Conservation (phyloP, 306 rosid genomes). For the Fragaria nilgerrensis region DNA sequence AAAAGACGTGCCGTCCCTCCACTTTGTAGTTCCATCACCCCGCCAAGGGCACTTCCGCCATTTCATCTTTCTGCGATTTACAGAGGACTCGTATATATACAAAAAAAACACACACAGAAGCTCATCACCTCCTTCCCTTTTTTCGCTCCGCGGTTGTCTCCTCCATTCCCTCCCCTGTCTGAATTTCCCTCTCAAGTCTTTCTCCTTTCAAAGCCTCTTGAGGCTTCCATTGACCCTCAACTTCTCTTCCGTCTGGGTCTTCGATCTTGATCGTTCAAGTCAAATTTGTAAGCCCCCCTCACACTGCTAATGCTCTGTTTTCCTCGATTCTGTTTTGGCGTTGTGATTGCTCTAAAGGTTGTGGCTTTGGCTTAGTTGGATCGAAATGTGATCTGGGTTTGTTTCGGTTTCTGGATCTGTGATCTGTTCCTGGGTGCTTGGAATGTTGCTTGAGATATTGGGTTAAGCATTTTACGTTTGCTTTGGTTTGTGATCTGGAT, state of each 20-base stretch:
- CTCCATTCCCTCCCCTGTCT: background rate
- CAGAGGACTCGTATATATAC: background rate
- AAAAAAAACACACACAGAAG: background rate
- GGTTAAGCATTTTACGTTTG: background rate
- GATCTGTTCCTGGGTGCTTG: background rate
- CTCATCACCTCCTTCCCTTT: background rate
- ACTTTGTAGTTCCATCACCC: background rate
- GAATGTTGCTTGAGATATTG: background rate
- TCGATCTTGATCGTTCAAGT: conserved; percentile 12
- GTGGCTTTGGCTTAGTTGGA: conserved; percentile 23
- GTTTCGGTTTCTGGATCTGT: conserved; percentile 49
- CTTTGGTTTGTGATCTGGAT: conserved; percentile 25
- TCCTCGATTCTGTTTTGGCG: background rate
- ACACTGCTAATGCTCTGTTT: background rate
- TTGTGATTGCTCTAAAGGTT: background rate
- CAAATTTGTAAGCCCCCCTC: conserved; percentile 24
- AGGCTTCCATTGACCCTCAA: background rate
- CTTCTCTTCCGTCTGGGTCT: background rate
- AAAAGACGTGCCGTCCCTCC: background rate
- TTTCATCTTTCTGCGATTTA: background rate
- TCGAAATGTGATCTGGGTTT: conserved; percentile 29
- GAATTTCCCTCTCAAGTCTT: background rate
- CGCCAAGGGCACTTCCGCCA: background rate
- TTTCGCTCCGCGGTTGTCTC: conserved; percentile 7
- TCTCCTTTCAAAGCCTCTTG: background rate